Evolutionary conservation across 1,139 yeast genomes (phyloP).

Genomic region (Suhomyces bolitotheri): DNA sequence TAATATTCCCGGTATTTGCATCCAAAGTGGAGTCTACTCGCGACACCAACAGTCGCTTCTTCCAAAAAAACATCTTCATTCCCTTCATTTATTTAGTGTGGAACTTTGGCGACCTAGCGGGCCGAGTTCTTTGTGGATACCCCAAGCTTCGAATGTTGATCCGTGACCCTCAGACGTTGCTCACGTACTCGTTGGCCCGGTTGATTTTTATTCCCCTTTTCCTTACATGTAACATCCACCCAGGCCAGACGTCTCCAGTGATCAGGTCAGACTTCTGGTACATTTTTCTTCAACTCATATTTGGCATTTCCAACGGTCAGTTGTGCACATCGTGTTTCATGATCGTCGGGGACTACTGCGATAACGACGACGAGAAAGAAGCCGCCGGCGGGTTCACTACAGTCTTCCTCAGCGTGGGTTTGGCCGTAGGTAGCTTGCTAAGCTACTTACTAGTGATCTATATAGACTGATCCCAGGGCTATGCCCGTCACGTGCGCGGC

Average conservation of each 20-base stretch:
- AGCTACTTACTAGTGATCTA: constrained; percentile 63
- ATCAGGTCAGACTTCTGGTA: constrained; percentile 67
- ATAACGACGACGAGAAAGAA: constrained; percentile 63
- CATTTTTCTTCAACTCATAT: constrained; percentile 64
- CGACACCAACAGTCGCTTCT: constrained; percentile 30
- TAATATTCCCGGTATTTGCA: constrained; percentile 90
- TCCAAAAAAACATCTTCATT: constrained; percentile 56
- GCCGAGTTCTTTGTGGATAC: constrained; percentile 67
- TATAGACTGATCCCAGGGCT: constrained; percentile 18
- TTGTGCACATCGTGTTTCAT: constrained; percentile 78
- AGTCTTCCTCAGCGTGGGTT: constrained; percentile 70
- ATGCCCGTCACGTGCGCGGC: not conserved
- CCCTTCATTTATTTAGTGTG: constrained; percentile 81
- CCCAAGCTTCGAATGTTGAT: constrained; percentile 43
- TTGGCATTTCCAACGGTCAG: constrained; percentile 89
- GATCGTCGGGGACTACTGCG: constrained; percentile 64
- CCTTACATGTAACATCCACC: constrained; percentile 64
- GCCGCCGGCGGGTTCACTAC: constrained; percentile 95
- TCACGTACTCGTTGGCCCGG: constrained; percentile 56
- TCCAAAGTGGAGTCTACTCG: constrained; percentile 60
- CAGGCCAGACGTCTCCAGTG: constrained; percentile 26
- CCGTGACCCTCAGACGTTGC: constrained; percentile 39
- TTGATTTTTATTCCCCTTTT: constrained; percentile 61
- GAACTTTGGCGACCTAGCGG: constrained; percentile 86
- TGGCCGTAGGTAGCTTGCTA: constrained; percentile 73